Conservation (phyloP, 495 filamentous ascomycete genomes). For the Talaromyces thailandensis region DNA sequence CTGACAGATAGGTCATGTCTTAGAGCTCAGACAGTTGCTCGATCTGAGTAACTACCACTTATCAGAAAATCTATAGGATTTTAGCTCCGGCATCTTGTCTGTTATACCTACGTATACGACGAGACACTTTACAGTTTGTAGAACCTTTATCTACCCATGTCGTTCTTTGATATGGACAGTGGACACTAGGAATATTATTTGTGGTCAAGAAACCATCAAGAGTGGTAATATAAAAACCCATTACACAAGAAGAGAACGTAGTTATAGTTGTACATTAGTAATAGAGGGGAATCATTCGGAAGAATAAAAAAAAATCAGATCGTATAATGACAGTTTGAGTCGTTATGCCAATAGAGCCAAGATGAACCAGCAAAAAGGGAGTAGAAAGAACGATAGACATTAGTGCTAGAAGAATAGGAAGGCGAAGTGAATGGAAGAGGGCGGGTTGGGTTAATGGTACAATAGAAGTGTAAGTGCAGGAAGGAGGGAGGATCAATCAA, state of each 20-base stretch:
- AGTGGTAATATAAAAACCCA: neutral
- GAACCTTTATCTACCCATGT: neutral
- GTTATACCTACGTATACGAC: neutral
- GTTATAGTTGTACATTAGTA: neutral
- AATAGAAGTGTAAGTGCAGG: neutral
- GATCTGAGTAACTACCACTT: neutral
- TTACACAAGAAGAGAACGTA: slow-evolving; percentile 3
- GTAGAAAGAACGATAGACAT: neutral
- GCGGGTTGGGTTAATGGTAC: neutral
- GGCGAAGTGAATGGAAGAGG: neutral
- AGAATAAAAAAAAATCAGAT: neutral
- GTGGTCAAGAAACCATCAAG: neutral
- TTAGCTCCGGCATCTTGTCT: neutral
- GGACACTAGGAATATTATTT: neutral
- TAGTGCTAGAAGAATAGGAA: neutral
- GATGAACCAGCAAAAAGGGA: neutral
- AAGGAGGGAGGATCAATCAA: neutral
- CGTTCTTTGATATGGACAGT: neutral
- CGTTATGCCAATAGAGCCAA: neutral
- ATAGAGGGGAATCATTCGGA: slow-evolving; percentile 1
- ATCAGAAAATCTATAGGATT: neutral
- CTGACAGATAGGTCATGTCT: neutral
- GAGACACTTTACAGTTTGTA: no score
- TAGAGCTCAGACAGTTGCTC: neutral
- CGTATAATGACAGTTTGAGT: neutral